Evolutionary conservation across 2,329 filamentous ascomycete species (phyloP), one percentile per base, ranked within the genome.

Genomic region (Fusarium verrucosum): DNA sequence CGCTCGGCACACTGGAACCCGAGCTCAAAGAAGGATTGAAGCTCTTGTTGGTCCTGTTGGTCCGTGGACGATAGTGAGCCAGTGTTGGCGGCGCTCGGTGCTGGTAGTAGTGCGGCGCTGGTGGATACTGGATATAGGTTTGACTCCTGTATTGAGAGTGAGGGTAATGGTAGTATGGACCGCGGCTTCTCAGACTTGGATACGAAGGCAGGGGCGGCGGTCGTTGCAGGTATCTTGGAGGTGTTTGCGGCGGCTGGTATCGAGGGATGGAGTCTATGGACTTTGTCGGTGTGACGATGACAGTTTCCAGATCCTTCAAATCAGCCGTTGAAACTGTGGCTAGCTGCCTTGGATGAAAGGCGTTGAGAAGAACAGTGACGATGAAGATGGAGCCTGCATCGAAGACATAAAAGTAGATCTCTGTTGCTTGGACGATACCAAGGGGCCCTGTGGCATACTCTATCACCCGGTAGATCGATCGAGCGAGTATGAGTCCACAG

Each of bases 381-480:
- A 62, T 32, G 7, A 69, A 40, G 59, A 79, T 79, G 4, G 74
- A 67, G 4, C 69, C 17, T 1, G 76, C 71, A 50, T 79, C 77
- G 4, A 79, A 77, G 4, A 77, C 23, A 19, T 78, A 79, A 9
- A 78, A 58, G 30, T 68, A 74, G 7, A 60, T 66, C 57, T 79
- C 77, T 5, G 76, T 73, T 4, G 42, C 43, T 14, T 78, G 62
- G 1, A 78, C 46, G 3, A 72, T 72, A 0, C 75, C 74, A 3
- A 70, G 63, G 1, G 69, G 62, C 1, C 77, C 76, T 14, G 73
- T 67, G 1, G 68, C 70, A 56, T 80, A 82, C 66, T 82, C 80
- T 6, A 79, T 66, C 2, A 78, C 71, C 28, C 80, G 75, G 41
- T 79, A 78, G 0, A 78, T 41, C 1, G 76, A 79, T 19, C 80